Conservation (phyloP, 2,329 filamentous ascomycete species). For the Sporothrix luriei region DNA sequence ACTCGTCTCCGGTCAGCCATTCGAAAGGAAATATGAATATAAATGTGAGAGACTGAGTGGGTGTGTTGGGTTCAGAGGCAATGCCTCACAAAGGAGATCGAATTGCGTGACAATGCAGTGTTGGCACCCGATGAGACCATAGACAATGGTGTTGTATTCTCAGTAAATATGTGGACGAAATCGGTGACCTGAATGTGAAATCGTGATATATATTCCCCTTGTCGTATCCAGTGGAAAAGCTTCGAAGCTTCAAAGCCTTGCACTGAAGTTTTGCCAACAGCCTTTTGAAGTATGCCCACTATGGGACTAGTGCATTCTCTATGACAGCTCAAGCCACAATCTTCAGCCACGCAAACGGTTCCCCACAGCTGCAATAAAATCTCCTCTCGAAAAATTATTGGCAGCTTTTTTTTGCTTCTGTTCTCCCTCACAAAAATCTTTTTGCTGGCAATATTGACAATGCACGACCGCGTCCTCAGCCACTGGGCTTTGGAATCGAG, state of each 20-base stretch:
- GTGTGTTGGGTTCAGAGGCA: not conserved
- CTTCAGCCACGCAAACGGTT: constrained; percentile 7
- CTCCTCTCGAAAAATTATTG: constrained; percentile 25
- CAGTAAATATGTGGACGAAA: not conserved
- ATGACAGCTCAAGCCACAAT: constrained; percentile 26
- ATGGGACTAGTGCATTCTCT: not conserved
- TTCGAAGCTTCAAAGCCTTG: constrained; percentile 1
- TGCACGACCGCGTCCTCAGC: constrained; percentile 11
- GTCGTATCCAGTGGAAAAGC: not conserved
- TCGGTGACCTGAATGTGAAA: not conserved
- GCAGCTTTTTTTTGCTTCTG: constrained; percentile 15
- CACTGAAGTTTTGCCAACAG: constrained; percentile 24
- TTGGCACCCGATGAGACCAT: no score
- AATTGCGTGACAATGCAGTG: not conserved
- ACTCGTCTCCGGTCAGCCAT: constrained; percentile 88
- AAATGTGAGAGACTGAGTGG: no score
- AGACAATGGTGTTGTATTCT: not conserved
- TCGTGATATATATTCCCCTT: not conserved
- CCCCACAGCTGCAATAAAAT: constrained; percentile 31
- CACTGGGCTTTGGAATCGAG: not conserved
- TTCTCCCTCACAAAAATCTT: constrained; percentile 27
- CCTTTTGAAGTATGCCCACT: not conserved
- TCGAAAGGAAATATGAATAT: not conserved
- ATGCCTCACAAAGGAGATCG: not conserved
- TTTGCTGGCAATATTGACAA: constrained; percentile 10